Percentiles rank a stretch among this genome's conserved stretches.
These are phyloP conservation scores for Geoglossum cookeanum DNA, from an alignment of 2,329 filamentous ascomycete genomes.

Conservation along the genomic window DNA sequence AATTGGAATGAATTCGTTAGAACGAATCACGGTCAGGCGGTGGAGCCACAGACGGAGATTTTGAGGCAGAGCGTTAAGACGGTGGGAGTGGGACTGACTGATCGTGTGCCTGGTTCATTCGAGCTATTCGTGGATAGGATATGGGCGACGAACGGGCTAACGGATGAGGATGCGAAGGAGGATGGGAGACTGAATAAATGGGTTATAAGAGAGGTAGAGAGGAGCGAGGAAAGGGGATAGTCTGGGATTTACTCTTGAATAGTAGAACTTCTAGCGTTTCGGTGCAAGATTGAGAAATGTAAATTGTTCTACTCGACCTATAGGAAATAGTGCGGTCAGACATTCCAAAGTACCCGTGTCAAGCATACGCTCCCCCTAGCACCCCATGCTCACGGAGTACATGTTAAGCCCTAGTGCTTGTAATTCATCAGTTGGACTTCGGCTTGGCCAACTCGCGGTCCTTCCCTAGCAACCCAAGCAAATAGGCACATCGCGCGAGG, in stretches of 20 bases:
- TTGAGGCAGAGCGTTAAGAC: conserved; percentile 69
- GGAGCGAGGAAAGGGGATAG: neutral
- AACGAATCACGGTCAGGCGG: conserved; percentile 79
- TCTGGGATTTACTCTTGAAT: neutral
- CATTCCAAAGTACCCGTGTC: neutral
- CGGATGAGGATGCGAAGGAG: conserved; percentile 18
- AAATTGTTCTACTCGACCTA: neutral
- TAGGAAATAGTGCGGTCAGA: neutral
- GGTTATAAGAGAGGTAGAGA: neutral
- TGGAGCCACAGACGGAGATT: conserved; percentile 85
- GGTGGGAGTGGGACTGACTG: conserved; percentile 74
- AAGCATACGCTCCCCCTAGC: too few species aligned
- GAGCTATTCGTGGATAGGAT: conserved; percentile 69
- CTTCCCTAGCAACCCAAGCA: conserved; percentile 39
- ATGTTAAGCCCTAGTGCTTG: neutral
- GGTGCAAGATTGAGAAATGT: neutral
- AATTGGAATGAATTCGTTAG: conserved; percentile 85
- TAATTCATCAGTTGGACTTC: neutral
- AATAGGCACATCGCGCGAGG: conserved; percentile 35
- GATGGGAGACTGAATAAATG: conserved; percentile 2
- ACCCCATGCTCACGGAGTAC: neutral
- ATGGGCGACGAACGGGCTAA: conserved; percentile 65
- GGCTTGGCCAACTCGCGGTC: conserved; percentile 13
- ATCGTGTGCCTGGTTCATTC: conserved; percentile 74
- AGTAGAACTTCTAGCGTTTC: neutral